These are phyloP conservation scores for Apophysomyces elegans DNA, from an alignment of 371 early-diverging fungal species.

Conservation along the genomic window DNA sequence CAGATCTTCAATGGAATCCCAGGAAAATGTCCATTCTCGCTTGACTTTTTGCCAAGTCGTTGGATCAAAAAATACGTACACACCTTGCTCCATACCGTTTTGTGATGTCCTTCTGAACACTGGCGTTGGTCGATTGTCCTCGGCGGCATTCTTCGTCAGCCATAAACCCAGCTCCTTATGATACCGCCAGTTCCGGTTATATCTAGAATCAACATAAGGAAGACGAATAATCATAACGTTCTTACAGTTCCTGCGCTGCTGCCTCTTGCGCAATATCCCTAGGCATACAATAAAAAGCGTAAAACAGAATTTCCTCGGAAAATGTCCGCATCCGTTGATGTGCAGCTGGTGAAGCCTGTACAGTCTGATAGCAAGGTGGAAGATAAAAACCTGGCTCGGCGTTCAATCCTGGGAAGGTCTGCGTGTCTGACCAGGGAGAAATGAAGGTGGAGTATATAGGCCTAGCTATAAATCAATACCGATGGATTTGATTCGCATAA, in stretches of 20 bases:
- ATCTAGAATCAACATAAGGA: conserved; percentile 24
- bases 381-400: conserved; percentile 77
- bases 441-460: conserved; percentile 75
- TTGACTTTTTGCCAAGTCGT: conserved; percentile 79
- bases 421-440: conserved; percentile 79
- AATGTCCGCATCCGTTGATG: conserved; percentile 68
- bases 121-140: conserved; percentile 27
- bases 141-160: conserved; percentile 70
- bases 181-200: conserved; percentile 87
- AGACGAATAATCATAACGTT: not conserved
- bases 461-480: conserved; percentile 36
- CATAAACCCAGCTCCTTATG: conserved; percentile 86
- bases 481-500: not conserved
- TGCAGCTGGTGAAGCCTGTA: conserved; percentile 69
- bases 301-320: conserved; percentile 91
- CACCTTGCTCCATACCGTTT: conserved; percentile 71
- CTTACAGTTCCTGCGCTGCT: conserved; percentile 87
- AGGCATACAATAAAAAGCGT: conserved; percentile 93
- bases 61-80: conserved; percentile 86
- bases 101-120: conserved; percentile 43
- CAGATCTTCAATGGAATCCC: conserved; percentile 82
- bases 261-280: conserved; percentile 85
- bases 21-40: conserved; percentile 79
- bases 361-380: conserved; percentile 71
- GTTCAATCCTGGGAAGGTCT: conserved; percentile 45